Evolutionary conservation across 2,329 filamentous ascomycete genomes (phyloP).

Genomic region (Volutella citrinella): DNA sequence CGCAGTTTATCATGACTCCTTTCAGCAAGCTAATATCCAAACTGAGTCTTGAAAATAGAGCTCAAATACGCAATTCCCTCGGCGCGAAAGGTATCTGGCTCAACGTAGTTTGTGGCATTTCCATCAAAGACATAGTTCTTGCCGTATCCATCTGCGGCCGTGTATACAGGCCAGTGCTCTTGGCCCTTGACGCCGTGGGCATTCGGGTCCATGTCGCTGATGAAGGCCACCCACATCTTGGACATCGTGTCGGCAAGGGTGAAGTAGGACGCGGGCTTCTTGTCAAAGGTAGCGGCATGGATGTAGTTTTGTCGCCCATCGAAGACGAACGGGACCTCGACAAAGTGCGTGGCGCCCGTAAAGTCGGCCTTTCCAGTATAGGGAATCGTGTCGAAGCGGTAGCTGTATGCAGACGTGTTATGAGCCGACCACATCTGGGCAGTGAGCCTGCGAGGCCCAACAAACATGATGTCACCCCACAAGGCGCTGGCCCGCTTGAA

Average conservation of each 20-base stretch:
- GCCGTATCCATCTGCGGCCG: too few relatives aligned
- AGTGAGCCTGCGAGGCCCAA: constrained; percentile 23
- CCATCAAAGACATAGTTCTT: too few relatives aligned
- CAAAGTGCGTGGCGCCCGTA: constrained; percentile 35
- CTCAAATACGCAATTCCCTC: too few relatives aligned
- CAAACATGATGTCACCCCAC: constrained; percentile 26
- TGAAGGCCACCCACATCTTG: constrained; percentile 31
- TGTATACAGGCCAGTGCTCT: too few relatives aligned
- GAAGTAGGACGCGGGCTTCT: constrained; percentile 29
- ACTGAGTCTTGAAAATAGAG: too few relatives aligned
- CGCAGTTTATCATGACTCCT: too few relatives aligned
- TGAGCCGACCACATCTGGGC: constrained; percentile 24
- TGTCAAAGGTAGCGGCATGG: constrained; percentile 38
- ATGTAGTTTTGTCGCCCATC: not conserved
- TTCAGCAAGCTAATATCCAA: too few relatives aligned
- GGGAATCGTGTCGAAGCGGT: constrained; percentile 30
- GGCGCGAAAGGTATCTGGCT: too few relatives aligned
- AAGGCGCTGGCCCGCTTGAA: constrained; percentile 28
- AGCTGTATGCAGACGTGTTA: constrained; percentile 26
- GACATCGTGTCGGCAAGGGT: constrained; percentile 26
- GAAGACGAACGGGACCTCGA: constrained; percentile 19
- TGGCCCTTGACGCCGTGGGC: too few relatives aligned
- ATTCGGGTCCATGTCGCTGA: constrained; percentile 25
- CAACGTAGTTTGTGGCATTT: too few relatives aligned
- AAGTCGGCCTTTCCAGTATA: constrained; percentile 20